phyloP scores from a whole-genome alignment of 768 basidiomycete genomes.

The Leucogyrophana mollusca region DNA sequence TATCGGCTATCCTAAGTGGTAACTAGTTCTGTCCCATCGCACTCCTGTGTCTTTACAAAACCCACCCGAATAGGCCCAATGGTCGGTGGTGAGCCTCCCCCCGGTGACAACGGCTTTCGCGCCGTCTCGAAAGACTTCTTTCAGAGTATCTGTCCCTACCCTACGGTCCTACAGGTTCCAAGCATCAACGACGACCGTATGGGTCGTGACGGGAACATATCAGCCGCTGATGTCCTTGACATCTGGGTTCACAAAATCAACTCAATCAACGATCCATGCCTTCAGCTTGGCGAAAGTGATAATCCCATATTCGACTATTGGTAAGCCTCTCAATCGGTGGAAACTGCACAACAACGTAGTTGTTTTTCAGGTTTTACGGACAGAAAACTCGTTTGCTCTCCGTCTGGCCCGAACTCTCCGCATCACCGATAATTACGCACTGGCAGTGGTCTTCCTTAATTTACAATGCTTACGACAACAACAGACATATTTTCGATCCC shows the following conservation, averaged over 20 bases:
- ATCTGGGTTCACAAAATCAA: conserved; percentile 27
- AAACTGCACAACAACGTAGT: not conserved
- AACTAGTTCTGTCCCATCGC: not conserved
- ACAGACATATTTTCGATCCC: conserved; percentile 13
- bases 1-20: conserved; percentile 29
- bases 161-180: conserved; percentile 19
- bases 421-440: conserved; percentile 24
- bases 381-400: conserved; percentile 16
- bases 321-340: conserved; percentile 14
- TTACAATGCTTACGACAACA: conserved; percentile 16
- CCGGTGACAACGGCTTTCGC: conserved; percentile 17
- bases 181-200: conserved; percentile 11
- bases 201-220: conserved; percentile 1
- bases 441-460: conserved; percentile 27
- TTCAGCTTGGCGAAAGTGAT: conserved; percentile 18
- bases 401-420: conserved; percentile 18
- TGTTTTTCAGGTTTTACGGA: conserved; percentile 18
- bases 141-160: conserved; percentile 29
- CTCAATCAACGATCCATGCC: conserved; percentile 26
- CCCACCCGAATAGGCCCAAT: conserved; percentile 24
- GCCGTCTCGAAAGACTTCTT: conserved; percentile 29
- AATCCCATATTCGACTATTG: conserved; percentile 22
- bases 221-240: conserved; percentile 23
- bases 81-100: conserved; percentile 29
- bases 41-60: not conserved